Conservation (phyloP, 176 grass and related monocot species). For the Cymbopogon citratus region DNA sequence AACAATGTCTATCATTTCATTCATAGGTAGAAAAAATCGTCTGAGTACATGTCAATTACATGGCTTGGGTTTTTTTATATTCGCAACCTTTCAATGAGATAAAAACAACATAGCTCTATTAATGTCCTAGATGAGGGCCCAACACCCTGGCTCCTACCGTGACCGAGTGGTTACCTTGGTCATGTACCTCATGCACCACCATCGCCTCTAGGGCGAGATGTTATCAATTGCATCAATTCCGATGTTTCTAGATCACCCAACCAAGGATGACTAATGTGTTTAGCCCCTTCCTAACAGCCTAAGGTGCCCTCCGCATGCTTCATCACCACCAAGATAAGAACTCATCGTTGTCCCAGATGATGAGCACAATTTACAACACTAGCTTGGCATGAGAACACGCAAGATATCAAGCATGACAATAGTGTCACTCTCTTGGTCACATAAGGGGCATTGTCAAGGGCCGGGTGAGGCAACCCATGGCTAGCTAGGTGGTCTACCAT, state of each 20-base stretch:
- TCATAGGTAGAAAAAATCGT: background rate
- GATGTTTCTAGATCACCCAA: background rate
- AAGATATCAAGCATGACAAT: background rate
- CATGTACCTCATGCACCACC: background rate
- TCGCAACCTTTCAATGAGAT: background rate
- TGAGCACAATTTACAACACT: too few species aligned
- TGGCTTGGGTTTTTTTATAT: background rate
- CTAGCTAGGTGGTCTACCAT: accelerated
- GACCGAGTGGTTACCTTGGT: background rate
- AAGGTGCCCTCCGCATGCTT: accelerated
- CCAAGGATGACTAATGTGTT: background rate
- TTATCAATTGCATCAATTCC: background rate
- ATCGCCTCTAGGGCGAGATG: background rate
- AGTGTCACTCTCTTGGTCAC: background rate
- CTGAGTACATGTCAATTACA: background rate
- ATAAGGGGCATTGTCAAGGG: background rate
- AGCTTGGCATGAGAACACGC: background rate
- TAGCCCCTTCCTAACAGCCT: background rate
- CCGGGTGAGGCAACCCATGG: background rate
- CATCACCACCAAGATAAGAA: background rate
- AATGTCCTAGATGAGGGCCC: background rate
- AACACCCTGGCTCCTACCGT: background rate
- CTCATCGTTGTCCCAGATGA: background rate
- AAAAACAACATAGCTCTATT: background rate
- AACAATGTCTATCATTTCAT: background rate